Percentiles rank a stretch among this genome's conserved stretches.
These are phyloP conservation scores for Saussurea involucrata DNA, from an alignment of 129 eudicot genomes.

Conservation along the genomic window DNA sequence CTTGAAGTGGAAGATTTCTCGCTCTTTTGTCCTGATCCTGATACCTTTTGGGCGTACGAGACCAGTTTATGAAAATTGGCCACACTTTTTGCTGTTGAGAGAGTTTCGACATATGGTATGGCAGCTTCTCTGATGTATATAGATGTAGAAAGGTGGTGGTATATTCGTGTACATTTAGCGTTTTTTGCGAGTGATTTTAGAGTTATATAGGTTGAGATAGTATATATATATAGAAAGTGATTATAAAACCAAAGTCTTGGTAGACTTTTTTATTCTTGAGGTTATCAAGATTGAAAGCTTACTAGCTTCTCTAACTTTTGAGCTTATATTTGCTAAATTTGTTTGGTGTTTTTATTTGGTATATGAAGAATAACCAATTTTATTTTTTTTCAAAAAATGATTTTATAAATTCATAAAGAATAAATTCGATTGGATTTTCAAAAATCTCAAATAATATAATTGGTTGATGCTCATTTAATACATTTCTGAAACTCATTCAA, in stretches of 20 bases:
- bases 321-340: background rate
- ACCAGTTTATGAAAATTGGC: conserved; percentile 39
- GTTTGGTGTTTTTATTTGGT: background rate
- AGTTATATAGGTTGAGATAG: conserved; percentile 25
- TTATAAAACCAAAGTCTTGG: background rate
- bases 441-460: no score
- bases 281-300: background rate
- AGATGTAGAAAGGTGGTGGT: conserved; percentile 41
- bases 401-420: no score
- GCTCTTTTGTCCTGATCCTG: conserved; percentile 84
- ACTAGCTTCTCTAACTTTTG: background rate
- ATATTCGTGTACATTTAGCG: conserved; percentile 28
- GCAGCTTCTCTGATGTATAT: conserved; percentile 37
- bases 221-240: conserved; percentile 16
- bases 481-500: no score
- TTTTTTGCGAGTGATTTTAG: conserved; percentile 21
- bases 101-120: background rate
- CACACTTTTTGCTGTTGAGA: conserved; percentile 20
- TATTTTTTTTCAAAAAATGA: background rate
- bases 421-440: no score
- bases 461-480: no score
- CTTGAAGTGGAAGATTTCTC: conserved; percentile 80
- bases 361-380: background rate
- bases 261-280: conserved; percentile 5
- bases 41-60: conserved; percentile 92